A percentile compares a stretch with the other conserved stretches of the same genome.
Evolutionary conservation across 495 filamentous ascomycete species (phyloP).

Genomic region (Aspergillus hancockii): DNA sequence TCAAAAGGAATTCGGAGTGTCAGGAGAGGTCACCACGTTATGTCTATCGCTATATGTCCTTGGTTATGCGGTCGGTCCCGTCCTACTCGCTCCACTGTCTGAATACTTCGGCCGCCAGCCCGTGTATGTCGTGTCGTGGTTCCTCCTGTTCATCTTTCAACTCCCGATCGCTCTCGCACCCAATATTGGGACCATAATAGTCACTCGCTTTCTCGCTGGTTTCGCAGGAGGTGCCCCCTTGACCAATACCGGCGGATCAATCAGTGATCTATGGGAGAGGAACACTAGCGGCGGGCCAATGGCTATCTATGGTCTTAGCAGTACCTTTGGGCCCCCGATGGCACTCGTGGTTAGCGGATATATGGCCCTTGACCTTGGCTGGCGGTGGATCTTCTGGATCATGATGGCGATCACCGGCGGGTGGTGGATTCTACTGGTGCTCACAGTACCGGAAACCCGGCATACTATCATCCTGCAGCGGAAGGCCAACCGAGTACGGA

Average conservation of each 20-base stretch:
- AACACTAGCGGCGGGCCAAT: conserved; percentile 59
- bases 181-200: conserved; percentile 54
- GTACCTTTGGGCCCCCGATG: conserved; percentile 40
- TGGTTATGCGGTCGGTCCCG: conserved; percentile 53
- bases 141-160: conserved; percentile 61
- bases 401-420: conserved; percentile 48
- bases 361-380: conserved; percentile 37
- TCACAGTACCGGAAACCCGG: conserved; percentile 46
- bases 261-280: conserved; percentile 42
- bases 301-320: conserved; percentile 54
- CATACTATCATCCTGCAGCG: conserved; percentile 52
- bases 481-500: conserved; percentile 48
- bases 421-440: conserved; percentile 39
- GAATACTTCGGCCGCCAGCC: conserved; percentile 64
- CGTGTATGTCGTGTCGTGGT: conserved; percentile 59
- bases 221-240: conserved; percentile 53
- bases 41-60: conserved; percentile 57
- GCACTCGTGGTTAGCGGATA: conserved; percentile 47
- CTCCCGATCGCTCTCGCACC: conserved; percentile 57
- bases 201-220: conserved; percentile 58
- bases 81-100: conserved; percentile 62
- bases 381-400: conserved; percentile 48
- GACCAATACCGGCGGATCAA: conserved; percentile 47
- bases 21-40: conserved; percentile 43
- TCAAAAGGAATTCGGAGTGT: conserved; percentile 40